Percentiles rank a stretch among this genome's conserved stretches.
These are phyloP conservation scores for Inga laurina DNA, from an alignment of 306 rosid species.

Conservation along the genomic window DNA sequence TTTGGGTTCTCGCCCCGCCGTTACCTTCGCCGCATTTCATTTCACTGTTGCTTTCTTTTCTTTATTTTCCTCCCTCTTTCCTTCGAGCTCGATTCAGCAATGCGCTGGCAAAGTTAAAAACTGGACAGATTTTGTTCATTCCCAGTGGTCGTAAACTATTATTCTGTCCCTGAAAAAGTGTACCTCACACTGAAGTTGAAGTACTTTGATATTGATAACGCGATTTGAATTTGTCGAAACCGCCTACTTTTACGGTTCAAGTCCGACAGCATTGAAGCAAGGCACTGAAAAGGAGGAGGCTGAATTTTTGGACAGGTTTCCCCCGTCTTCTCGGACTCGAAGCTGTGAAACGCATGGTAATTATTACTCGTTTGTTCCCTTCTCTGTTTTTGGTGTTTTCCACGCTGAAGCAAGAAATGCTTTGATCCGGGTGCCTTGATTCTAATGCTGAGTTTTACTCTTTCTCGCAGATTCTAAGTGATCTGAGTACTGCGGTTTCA, in stretches of 20 bases:
- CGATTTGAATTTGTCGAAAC: background rate
- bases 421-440: conserved; percentile 41
- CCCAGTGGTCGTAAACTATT: background rate
- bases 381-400: conserved; percentile 25
- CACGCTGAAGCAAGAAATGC: conserved; percentile 64
- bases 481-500: conserved; percentile 5
- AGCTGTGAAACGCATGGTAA: conserved; percentile 7
- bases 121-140: background rate
- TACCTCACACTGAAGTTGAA: background rate
- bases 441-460: conserved; percentile 25
- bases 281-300: background rate
- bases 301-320: background rate
- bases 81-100: background rate
- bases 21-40: background rate
- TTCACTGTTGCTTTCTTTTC: background rate
- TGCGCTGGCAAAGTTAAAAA: background rate
- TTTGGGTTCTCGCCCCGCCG: background rate
- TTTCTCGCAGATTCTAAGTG: background rate
- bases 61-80: background rate
- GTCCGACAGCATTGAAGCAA: background rate
- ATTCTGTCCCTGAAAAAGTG: conserved; percentile 5
- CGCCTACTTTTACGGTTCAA: background rate
- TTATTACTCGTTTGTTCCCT: background rate
- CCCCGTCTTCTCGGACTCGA: background rate
- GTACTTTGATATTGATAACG: background rate